These are phyloP conservation scores for Aegilops umbellulata DNA, from an alignment of 176 grass and related monocot genomes.

Conservation along the genomic window DNA sequence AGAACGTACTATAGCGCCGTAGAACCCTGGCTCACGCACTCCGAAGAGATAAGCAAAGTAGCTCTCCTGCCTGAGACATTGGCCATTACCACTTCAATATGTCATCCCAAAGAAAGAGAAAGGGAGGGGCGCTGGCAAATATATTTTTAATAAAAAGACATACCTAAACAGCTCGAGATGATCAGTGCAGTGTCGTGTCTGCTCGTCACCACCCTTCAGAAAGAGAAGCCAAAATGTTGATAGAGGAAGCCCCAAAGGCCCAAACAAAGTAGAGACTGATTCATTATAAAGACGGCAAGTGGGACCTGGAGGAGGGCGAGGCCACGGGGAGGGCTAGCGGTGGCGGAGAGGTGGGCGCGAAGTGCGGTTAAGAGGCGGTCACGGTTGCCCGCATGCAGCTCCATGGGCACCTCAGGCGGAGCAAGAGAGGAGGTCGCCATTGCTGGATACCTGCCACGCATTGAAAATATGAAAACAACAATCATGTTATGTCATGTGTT, in stretches of 20 bases:
- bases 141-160: background rate
- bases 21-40: conserved; percentile 2
- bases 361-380: conserved; percentile 57
- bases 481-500: too few relatives aligned
- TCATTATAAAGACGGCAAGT: background rate
- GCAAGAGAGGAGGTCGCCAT: conserved; percentile 57
- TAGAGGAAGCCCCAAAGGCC: background rate
- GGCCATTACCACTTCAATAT: background rate
- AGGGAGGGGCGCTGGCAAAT: background rate
- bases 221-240: background rate
- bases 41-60: background rate
- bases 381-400: conserved; percentile 77
- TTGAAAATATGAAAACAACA: background rate
- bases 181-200: conserved; percentile 77
- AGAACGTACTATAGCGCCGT: background rate
- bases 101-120: background rate
- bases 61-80: conserved; percentile 1
- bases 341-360: conserved; percentile 48
- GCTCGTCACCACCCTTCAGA: conserved; percentile 62
- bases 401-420: conserved; percentile 70
- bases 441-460: conserved; percentile 26
- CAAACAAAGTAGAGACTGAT: background rate
- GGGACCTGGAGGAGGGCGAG: conserved; percentile 77
- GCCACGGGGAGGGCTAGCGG: conserved; percentile 42
- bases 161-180: conserved; percentile 80